These are phyloP conservation scores for Hypomyces perniciosus DNA, from an alignment of 2,329 filamentous ascomycete species.

Conservation along the genomic window DNA sequence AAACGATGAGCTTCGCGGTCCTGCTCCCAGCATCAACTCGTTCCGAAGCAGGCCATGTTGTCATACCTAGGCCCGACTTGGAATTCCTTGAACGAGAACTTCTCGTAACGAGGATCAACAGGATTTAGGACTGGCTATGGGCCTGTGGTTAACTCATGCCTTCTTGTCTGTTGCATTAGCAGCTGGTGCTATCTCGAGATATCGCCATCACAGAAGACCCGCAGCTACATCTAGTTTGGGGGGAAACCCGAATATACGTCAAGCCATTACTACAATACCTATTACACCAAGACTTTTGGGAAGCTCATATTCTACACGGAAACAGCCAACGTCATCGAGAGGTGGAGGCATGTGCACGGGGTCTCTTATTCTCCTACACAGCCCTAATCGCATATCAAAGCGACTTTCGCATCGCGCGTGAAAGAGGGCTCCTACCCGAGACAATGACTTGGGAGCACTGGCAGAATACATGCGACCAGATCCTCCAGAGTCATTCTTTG, in stretches of 20 bases:
- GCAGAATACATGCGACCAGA: constrained; percentile 25
- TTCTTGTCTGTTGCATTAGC: constrained; percentile 33
- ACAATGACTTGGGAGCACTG: constrained; percentile 28
- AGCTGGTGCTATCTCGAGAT: constrained; percentile 26
- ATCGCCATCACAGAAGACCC: constrained; percentile 32
- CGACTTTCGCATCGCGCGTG: constrained; percentile 31
- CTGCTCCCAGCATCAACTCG: constrained; percentile 26
- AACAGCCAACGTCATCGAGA: not conserved
- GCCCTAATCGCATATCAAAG: constrained; percentile 33
- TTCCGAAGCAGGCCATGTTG: constrained; percentile 23
- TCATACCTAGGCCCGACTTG: constrained; percentile 15
- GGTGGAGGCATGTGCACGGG: constrained; percentile 21
- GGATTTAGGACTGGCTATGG: constrained; percentile 26
- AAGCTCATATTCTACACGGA: constrained; percentile 18
- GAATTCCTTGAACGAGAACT: constrained; percentile 25
- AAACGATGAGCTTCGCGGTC: constrained; percentile 10
- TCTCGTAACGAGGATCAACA: constrained; percentile 24
- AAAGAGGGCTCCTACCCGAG: constrained; percentile 28
- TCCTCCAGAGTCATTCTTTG: constrained; percentile 17
- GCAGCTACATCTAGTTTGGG: constrained; percentile 36
- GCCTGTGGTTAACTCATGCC: constrained; percentile 29
- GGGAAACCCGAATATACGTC: constrained; percentile 30
- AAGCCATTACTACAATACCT: constrained; percentile 38
- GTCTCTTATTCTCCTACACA: constrained; percentile 34
- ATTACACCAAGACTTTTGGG: constrained; percentile 32